These are phyloP conservation scores for Daedaleopsis sinensis DNA, from an alignment of 768 basidiomycete species.

Conservation along the genomic window DNA sequence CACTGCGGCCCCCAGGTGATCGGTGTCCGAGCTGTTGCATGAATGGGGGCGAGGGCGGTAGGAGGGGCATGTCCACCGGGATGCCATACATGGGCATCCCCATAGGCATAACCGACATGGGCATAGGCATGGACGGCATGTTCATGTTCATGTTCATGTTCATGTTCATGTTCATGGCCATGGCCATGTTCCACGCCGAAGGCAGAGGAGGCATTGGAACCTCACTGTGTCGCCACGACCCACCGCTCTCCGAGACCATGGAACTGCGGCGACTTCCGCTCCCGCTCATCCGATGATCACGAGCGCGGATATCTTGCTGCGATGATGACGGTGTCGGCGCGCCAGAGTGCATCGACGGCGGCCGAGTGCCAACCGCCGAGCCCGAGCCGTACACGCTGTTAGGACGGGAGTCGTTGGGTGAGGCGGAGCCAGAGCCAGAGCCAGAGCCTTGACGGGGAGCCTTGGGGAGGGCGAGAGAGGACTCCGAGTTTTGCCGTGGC, in stretches of 20 bases:
- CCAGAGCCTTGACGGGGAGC: constrained; percentile 1
- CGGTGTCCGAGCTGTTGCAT: constrained; percentile 58
- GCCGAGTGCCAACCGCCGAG: constrained; percentile 45
- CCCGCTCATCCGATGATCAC: constrained; percentile 36
- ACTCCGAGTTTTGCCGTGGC: constrained; percentile 34
- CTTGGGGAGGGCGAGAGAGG: constrained; percentile 29
- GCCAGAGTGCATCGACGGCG: constrained; percentile 53
- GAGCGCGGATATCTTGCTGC: constrained; percentile 29
- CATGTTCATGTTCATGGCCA: constrained; percentile 22
- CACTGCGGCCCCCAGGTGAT: constrained; percentile 33
- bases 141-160: constrained; percentile 19
- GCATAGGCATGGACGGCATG: constrained; percentile 23
- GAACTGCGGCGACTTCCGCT: constrained; percentile 35
- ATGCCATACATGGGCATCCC: constrained; percentile 35
- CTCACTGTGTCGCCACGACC: constrained; percentile 4
- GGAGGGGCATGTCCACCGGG: constrained; percentile 68
- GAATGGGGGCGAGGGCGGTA: constrained; percentile 76
- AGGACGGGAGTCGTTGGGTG: constrained; percentile 55
- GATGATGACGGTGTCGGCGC: constrained; percentile 52
- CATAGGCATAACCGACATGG: constrained; percentile 6
- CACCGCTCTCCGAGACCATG: constrained; percentile 25
- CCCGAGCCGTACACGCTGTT: constrained; percentile 43
- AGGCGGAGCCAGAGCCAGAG: constrained; percentile 47
- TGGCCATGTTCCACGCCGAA: constrained; percentile 19
- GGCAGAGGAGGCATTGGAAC: constrained; percentile 11